Percentiles rank a stretch among this genome's conserved stretches.
phyloP scores from a whole-genome alignment of 768 basidiomycete genomes.

The Trametes coccinea region DNA sequence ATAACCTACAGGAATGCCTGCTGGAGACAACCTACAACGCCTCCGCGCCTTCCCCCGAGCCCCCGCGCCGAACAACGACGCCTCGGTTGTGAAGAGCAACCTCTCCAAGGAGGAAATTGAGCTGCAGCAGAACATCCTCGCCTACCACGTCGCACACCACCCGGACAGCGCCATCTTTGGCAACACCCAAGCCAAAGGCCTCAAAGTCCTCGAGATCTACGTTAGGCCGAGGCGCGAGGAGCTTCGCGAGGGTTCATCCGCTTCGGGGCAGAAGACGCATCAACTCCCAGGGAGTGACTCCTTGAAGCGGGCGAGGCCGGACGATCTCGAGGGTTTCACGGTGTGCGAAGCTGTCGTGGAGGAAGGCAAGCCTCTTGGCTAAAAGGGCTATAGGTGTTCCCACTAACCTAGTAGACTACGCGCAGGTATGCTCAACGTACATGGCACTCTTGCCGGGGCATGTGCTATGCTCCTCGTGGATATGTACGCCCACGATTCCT shows the following conservation, averaged over 20 bases:
- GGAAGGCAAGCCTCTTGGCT: constrained; percentile 19
- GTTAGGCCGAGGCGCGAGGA: constrained; percentile 7
- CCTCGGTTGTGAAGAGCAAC: constrained; percentile 25
- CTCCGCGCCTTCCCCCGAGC: constrained; percentile 26
- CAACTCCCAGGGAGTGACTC: neutral
- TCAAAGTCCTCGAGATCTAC: constrained; percentile 26
- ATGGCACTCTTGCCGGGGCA: constrained; percentile 26
- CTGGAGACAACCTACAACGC: neutral
- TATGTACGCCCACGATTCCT: constrained; percentile 18
- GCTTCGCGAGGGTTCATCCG: no score
- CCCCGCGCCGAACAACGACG: constrained; percentile 28
- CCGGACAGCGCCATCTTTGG: constrained; percentile 25
- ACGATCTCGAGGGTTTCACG: constrained; percentile 20
- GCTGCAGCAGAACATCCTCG: constrained; percentile 26
- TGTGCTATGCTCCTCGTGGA: constrained; percentile 26
- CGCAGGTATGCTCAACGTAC: constrained; percentile 31
- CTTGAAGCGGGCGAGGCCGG: neutral
- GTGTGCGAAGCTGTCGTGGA: constrained; percentile 26
- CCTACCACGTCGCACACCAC: constrained; percentile 24
- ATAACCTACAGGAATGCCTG: neutral
- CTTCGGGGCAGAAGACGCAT: neutral
- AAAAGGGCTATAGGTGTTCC: neutral
- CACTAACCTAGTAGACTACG: neutral
- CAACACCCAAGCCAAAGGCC: constrained; percentile 13
- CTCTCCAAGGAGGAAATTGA: constrained; percentile 22